phyloP scores from a whole-genome alignment of 148 eudicot species.

The Oxyria digyna region DNA sequence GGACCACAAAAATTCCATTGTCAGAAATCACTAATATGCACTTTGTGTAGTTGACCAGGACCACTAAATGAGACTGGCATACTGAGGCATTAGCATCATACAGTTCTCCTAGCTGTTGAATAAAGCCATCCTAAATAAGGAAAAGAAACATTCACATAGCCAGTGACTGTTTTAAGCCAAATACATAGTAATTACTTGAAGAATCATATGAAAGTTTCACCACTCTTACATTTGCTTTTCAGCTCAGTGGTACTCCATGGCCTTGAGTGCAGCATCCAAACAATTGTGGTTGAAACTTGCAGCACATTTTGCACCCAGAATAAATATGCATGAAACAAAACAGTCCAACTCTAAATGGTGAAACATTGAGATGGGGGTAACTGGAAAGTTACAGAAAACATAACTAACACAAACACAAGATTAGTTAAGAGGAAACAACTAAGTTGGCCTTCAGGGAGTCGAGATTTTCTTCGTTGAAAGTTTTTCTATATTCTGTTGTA shows the following conservation, averaged over 20 bases:
- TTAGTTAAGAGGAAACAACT: too few species aligned
- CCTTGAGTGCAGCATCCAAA: constrained; percentile 47
- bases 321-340: neutral
- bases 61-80: neutral
- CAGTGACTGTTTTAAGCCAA: neutral
- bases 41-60: neutral
- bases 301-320: neutral
- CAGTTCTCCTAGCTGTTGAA: constrained; percentile 21
- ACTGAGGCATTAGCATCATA: constrained; percentile 28
- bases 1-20: constrained; percentile 8
- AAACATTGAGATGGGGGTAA: too few species aligned
- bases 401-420: too few species aligned
- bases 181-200: neutral
- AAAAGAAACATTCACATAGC: neutral
- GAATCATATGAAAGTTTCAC: neutral
- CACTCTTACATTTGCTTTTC: constrained; percentile 28
- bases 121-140: constrained; percentile 1
- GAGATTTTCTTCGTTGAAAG: constrained; percentile 65
- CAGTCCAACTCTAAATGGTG: neutral
- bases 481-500: constrained; percentile 14
- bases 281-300: neutral
- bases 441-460: constrained; percentile 39
- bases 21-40: neutral
- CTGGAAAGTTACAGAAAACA: too few species aligned
- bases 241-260: constrained; percentile 27